Conservation (phyloP, 495 filamentous ascomycete genomes). For the Podospora australis region DNA sequence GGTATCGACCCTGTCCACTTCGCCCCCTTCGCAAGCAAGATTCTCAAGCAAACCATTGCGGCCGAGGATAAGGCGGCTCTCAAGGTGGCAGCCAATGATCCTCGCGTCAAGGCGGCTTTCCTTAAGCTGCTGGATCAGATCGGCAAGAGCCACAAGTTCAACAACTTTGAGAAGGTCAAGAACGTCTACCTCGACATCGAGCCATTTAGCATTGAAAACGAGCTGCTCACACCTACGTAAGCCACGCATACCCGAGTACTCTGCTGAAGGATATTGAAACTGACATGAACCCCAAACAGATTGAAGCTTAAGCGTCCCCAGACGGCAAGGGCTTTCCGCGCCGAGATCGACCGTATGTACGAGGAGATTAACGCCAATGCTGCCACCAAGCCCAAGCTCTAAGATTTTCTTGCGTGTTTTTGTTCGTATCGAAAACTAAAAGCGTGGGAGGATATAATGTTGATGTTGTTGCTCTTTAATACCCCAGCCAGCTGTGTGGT, state of each 20-base stretch:
- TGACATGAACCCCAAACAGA: conserved; percentile 45
- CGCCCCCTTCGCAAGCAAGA: conserved; percentile 66
- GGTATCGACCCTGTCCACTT: conserved; percentile 79
- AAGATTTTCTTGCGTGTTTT: conserved; percentile 6
- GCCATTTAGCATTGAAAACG: conserved; percentile 91
- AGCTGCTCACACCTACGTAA: conserved; percentile 93
- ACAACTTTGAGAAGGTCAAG: conserved; percentile 77
- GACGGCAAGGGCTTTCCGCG: conserved; percentile 68
- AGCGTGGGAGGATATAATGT: no score
- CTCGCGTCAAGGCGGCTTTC: conserved; percentile 64
- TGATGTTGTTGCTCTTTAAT: no score
- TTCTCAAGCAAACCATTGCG: conserved; percentile 60
- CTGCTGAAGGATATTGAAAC: no score
- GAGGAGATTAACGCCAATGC: conserved; percentile 48
- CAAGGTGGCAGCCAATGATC: conserved; percentile 56
- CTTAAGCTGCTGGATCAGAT: conserved; percentile 75
- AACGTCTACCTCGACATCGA: conserved; percentile 72
- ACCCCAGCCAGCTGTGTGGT: no score
- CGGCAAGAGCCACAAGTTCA: conserved; percentile 78
- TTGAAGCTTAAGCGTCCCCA: conserved; percentile 93
- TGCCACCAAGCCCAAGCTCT: conserved; percentile 36
- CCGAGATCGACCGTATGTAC: conserved; percentile 74
- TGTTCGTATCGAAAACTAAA: conserved; percentile 1
- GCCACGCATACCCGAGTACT: conserved; percentile 42
- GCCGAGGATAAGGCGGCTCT: conserved; percentile 59